A percentile compares a stretch with the other conserved stretches of the same genome.
These are phyloP conservation scores for Azolla pinnata DNA, from an alignment of 75 land plant species.

Conservation along the genomic window DNA sequence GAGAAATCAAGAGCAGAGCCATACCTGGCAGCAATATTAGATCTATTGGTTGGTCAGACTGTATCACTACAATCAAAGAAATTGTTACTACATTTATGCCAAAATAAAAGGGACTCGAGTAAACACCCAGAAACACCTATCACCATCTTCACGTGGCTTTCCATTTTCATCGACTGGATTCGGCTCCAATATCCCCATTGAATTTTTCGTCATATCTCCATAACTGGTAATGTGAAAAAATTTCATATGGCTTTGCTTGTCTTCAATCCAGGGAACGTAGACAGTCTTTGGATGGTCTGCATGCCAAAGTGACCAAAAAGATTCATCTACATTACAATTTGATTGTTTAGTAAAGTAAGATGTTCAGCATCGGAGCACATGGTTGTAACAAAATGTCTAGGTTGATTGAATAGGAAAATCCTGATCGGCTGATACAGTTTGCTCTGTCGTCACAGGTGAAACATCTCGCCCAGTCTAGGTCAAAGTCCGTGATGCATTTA, in stretches of 20 bases:
- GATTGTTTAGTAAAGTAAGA: slow-evolving; percentile 4
- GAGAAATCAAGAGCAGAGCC: slow-evolving; percentile 4
- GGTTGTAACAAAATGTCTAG: no score
- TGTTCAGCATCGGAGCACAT: no score
- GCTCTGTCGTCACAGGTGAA: no score
- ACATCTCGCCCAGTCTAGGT: no score
- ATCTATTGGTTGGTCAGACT: slow-evolving; percentile 61
- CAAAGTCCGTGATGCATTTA: no score
- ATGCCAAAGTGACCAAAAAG: slow-evolving; percentile 11
- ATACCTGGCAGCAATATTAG: slow-evolving; percentile 76
- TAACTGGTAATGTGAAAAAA: slow-evolving; percentile 57
- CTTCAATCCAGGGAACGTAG: slow-evolving; percentile 89
- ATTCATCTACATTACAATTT: neutral
- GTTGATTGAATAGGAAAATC: no score
- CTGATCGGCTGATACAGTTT: no score
- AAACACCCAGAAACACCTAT: neutral
- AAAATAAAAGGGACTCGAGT: no score
- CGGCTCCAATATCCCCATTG: slow-evolving; percentile 91
- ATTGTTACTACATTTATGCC: neutral
- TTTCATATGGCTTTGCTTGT: slow-evolving; percentile 78
- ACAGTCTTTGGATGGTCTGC: slow-evolving; percentile 37
- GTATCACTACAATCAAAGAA: slow-evolving; percentile 52
- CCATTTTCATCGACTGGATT: slow-evolving; percentile 43
- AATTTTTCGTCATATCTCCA: slow-evolving; percentile 65
- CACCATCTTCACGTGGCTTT: slow-evolving; percentile 80